A percentile compares a stretch with the other conserved stretches of the same genome.
These are phyloP conservation scores for Penicillium psychrofluorescens DNA, from an alignment of 495 filamentous ascomycete species.

Conservation along the genomic window DNA sequence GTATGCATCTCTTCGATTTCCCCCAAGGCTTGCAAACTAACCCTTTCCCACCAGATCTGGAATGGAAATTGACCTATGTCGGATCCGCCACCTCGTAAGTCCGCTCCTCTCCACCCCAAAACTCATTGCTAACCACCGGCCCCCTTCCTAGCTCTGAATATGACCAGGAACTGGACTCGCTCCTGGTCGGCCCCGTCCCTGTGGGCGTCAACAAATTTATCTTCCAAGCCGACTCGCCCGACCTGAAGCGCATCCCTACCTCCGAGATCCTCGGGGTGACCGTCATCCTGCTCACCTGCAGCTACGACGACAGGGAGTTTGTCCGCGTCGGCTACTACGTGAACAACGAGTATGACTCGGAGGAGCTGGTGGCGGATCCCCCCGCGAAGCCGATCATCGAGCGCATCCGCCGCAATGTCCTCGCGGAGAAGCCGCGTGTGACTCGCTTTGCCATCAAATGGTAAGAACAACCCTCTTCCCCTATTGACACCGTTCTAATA, in stretches of 20 bases:
- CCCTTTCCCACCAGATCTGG: constrained; percentile 59
- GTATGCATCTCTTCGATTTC: constrained; percentile 32
- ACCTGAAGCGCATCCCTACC: constrained; percentile 80
- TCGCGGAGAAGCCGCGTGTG: constrained; percentile 95
- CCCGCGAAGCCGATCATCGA: constrained; percentile 89
- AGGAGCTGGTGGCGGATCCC: constrained; percentile 79
- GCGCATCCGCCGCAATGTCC: constrained; percentile 80
- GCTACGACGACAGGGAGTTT: constrained; percentile 93
- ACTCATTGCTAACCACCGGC: constrained; percentile 12
- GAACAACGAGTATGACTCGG: constrained; percentile 95
- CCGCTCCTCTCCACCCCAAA: constrained; percentile 4
- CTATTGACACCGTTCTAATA: background rate
- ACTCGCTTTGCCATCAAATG: constrained; percentile 99
- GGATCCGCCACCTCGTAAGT: constrained; percentile 93
- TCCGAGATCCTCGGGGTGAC: constrained; percentile 96
- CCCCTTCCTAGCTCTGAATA: constrained; percentile 65
- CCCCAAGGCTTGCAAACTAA: constrained; percentile 2
- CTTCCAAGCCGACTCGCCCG: constrained; percentile 90
- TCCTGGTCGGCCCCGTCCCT: constrained; percentile 93
- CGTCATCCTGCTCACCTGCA: constrained; percentile 91
- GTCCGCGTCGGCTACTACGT: constrained; percentile 99
- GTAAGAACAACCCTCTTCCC: constrained; percentile 40
- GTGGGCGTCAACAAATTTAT: constrained; percentile 98
- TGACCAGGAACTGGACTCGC: constrained; percentile 94
- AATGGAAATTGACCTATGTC: constrained; percentile 99